Base-by-base conservation (phyloP, 2,329 filamentous ascomycete genomes). In the Calonectria montana region DNA sequence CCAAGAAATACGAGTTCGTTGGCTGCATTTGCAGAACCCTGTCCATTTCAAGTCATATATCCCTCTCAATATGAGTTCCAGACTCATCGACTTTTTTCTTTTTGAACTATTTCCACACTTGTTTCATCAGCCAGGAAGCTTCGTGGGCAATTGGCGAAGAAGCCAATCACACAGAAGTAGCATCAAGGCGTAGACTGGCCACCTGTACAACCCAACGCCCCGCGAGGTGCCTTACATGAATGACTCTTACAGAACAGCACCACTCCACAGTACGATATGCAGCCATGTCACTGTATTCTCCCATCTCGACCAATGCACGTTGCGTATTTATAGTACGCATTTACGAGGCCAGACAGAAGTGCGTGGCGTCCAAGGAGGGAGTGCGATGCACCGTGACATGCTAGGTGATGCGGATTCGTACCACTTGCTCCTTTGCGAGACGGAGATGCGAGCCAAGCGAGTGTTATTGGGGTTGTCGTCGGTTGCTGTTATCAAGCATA, bases 211-310 rank as follows among this genome's bases (percentile, higher is more conserved):
- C 39, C 37, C 25, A 61, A 61, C 29, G 31, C 53, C 61, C 68
- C 62, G 57, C 68, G 62, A 61, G 37, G 68, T 65, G 59, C 47
- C 67, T 63, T 63, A 68, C 37, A 63, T 68, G 45, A 62, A 63
- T 68, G 45, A 62, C 37, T 50, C 29, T 48, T 55, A 37, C 41
- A n/a, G 39, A 39, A 61, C 48, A 43, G 66, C 41, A 57, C 16
- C 37, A 65, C 21, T 39, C 13, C 25, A 59, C 50, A 50, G 25
- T 41, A 64, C 41, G 41, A 50, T 50, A 64, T 50, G 41, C 43
- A 35, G 43, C 29, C 43, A 47, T 9, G 16, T 64, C 57, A 47
- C 31, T 27, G 21, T 48, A 37, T 29, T 31, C 37, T 41, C 41
- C 45, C 48, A 21, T n/a, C 15, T 50, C 45, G 27, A 50, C 39